phyloP scores from a whole-genome alignment of 2,329 filamentous ascomycete species.

The Cercospora canescens region DNA sequence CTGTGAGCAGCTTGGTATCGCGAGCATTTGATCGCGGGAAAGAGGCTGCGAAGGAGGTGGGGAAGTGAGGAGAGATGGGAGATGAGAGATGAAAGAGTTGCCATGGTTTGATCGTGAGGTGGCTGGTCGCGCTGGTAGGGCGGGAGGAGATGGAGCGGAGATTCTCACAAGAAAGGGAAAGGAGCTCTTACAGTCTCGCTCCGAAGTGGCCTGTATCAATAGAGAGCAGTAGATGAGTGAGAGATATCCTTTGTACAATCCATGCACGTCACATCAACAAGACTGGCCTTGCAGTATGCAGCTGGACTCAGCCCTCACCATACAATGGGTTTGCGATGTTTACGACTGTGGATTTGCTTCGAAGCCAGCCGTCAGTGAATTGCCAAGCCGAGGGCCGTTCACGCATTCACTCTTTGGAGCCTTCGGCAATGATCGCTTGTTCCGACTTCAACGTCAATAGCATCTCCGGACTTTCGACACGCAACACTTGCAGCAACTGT shows the following conservation, averaged over 20 bases:
- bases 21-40: slow-evolving; percentile 31
- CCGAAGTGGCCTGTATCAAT: background rate
- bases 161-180: too few relatives aligned
- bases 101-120: background rate
- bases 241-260: slow-evolving; percentile 8
- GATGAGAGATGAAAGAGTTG: background rate
- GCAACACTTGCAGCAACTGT: background rate
- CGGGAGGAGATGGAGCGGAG: too few relatives aligned
- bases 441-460: background rate
- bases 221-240: background rate
- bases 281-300: background rate
- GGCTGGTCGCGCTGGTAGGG: background rate
- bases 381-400: background rate
- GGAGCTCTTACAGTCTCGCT: background rate
- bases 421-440: background rate
- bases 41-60: slow-evolving; percentile 20
- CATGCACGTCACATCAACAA: background rate
- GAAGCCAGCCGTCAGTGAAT: background rate
- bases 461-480: background rate
- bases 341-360: background rate
- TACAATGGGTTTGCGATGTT: too few relatives aligned
- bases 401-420: background rate
- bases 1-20: slow-evolving; percentile 36
- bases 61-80: slow-evolving; percentile 8
- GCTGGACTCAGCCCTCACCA: background rate